Percentiles rank a stretch among this genome's conserved stretches.
These are phyloP conservation scores for Paramarasmius palmivorus DNA, from an alignment of 1,284 basidiomycete genomes.

Conservation along the genomic window DNA sequence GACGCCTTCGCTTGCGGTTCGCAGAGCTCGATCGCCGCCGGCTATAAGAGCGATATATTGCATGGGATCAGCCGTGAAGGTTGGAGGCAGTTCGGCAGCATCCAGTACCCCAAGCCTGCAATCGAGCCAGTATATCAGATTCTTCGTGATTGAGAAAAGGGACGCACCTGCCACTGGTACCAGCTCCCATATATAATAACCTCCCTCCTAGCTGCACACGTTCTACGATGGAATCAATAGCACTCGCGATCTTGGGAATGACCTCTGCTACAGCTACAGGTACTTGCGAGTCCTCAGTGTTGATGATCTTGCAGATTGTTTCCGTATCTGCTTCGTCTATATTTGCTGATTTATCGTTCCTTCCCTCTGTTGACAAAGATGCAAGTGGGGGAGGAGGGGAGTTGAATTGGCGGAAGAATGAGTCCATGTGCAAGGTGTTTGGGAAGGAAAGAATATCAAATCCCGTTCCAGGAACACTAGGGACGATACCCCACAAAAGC, in stretches of 20 bases:
- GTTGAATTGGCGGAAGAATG: too few relatives aligned
- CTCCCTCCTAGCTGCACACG: constrained; percentile 26
- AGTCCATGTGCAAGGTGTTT: too few relatives aligned
- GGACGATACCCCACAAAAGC: too few relatives aligned
- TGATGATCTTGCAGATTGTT: constrained; percentile 32
- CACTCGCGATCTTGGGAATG: constrained; percentile 25
- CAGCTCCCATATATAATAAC: constrained; percentile 33
- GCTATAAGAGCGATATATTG: constrained; percentile 28
- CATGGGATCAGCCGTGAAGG: constrained; percentile 14
- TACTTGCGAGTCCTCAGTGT: constrained; percentile 25
- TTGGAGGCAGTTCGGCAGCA: constrained; percentile 24
- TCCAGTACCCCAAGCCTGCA: constrained; percentile 30
- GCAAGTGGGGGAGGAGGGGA: neutral
- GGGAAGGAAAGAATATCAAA: too few relatives aligned
- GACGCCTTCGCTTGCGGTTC: constrained; percentile 27
- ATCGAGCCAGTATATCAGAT: neutral
- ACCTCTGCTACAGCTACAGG: constrained; percentile 26
- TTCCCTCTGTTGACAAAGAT: constrained; percentile 22
- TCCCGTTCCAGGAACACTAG: too few relatives aligned
- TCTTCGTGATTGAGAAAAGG: neutral
- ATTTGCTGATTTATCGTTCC: constrained; percentile 21
- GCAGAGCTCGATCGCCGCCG: constrained; percentile 28
- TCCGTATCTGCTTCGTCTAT: constrained; percentile 28
- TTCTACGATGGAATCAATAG: constrained; percentile 29
- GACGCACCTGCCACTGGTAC: constrained; percentile 31